Evolutionary conservation across 2,329 filamentous ascomycete genomes (phyloP).

Genomic region (Colletotrichum viniferum): DNA sequence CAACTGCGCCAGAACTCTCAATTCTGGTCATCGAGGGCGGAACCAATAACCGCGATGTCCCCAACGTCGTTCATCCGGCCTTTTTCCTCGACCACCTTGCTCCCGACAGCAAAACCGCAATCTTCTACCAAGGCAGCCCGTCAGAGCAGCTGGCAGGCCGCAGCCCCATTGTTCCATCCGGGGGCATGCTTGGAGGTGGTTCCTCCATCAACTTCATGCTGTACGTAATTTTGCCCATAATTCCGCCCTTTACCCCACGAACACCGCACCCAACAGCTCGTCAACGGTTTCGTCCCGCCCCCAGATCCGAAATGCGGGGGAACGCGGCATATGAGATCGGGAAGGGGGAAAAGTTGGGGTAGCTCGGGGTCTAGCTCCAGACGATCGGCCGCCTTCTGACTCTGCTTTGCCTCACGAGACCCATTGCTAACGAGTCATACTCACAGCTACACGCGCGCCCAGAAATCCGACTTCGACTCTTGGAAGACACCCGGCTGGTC

Average conservation of each 20-base stretch:
- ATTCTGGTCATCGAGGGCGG: conserved; percentile 60
- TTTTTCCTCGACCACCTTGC: conserved; percentile 66
- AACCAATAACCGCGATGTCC: conserved; percentile 55
- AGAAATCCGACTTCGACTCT: conserved; percentile 52
- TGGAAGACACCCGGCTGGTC: conserved; percentile 59
- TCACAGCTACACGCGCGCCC: conserved; percentile 45
- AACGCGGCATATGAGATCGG: background rate
- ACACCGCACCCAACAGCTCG: background rate
- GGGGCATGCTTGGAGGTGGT: conserved; percentile 58
- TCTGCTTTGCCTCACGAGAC: background rate
- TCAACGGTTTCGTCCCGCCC: background rate
- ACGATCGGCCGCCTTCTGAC: background rate
- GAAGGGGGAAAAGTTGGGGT: background rate
- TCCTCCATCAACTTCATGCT: conserved; percentile 52
- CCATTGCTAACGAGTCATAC: background rate
- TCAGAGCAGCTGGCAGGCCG: conserved; percentile 49
- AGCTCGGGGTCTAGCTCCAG: background rate
- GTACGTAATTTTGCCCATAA: background rate
- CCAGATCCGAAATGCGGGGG: background rate
- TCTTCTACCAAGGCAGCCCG: conserved; percentile 54
- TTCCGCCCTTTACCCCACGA: background rate
- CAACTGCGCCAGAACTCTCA: conserved; percentile 50
- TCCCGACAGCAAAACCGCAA: conserved; percentile 68
- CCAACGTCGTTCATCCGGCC: conserved; percentile 53
- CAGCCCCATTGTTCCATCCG: conserved; percentile 39